Evolutionary conservation across 176 grass and related monocot species (phyloP), one percentile per base, ranked within the genome.

Genomic region (Aegilops sharonensis): DNA sequence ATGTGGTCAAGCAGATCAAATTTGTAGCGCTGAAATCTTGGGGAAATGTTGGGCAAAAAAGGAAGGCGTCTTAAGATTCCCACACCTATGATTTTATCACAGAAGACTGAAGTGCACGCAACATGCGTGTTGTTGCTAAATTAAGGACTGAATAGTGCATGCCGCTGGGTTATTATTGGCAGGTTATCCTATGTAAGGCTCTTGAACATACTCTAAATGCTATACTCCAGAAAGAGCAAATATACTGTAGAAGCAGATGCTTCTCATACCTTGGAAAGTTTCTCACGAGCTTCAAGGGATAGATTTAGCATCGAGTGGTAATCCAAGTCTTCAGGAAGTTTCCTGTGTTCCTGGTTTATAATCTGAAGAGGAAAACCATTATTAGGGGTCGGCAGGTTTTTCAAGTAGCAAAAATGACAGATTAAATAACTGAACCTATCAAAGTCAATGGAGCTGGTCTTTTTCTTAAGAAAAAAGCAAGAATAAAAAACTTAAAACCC

Each of bases 291-390:
- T 99, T 99, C 97, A 65, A 92, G 73, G 10, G 89, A 96, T 68
- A 99, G 88, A 87, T 93, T 96, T 88, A 52, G 90, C 90, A 99
- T 91, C 65, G 80, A 93, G 43, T 99, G 85, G 85, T 99, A 99
- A 91, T 99, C 97, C 63, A 99, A 89, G 73, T 94, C 94, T 25
- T 99, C 94, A 30, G 97, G 97, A 78, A 96, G 89, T 78, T 68
- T 94, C 73, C 82, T 93, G 80, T 99, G 97, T 76, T 99, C 93
- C 88, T 96, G 94, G 88, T 91, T 99, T 89, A 99, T 68, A 87
- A 99, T 96, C 97, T 99, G 60, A 23, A 36, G 11, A 81, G 73
- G 18, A 67, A 24, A 45, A 7, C 76, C 21, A 84, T 10, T 79
- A 47, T 25, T 25, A 57, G 62, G 50, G 29, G 50, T 82, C 48